Evolutionary conservation across 208 protist species (phyloP), one percentile per base, ranked within the genome.

Genomic region (Naegleria gruberi): DNA sequence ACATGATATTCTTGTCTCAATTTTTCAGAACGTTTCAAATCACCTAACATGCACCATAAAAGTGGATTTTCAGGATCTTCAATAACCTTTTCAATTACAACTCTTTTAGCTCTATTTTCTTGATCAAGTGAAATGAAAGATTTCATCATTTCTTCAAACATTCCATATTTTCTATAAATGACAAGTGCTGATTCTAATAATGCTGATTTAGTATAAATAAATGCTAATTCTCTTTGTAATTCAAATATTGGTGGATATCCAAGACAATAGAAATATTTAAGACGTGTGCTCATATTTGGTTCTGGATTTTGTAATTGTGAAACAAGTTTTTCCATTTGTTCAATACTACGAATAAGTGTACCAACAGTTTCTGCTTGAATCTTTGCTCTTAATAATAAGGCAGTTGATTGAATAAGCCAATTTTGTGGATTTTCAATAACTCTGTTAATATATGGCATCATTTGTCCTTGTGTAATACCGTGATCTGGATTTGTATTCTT

Each of bases 71-170:
- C 91, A 30, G 96, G 95, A 82, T 97, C 95, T 73, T 93, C 93
- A 90, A 44, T 10, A 34, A 74, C 41, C 30, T 89, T 45, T 89
- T 89, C 90, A 42, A 95, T 94, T 10, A 97, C 92, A 42, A 97
- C 92, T n/a, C 94, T 94, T 91, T 97, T 95, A 1, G 95, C 96
- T 42, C 95, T 94, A 87, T 94, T 93, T 23, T 95, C 93, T 91
- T 96, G 96, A 91, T 97, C 96, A 5, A 97, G 93, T 81, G 94
- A 94, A 91, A 95, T 95, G 93, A 95, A 97, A 90, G 96, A 97
- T 90, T 94, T 93, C 30, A 98, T 96, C 81, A 97, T 96, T 46
- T 96, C 95, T 88, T 95, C 93, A 95, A 95, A 97, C 91, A 97
- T 94, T 0, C 94, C 92, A 17, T 97, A 93, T 86, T 95, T 94